Evolutionary conservation across 2,329 filamentous ascomycete species (phyloP), one percentile per base, ranked within the genome.

Genomic region (Bipolaris victoriae): DNA sequence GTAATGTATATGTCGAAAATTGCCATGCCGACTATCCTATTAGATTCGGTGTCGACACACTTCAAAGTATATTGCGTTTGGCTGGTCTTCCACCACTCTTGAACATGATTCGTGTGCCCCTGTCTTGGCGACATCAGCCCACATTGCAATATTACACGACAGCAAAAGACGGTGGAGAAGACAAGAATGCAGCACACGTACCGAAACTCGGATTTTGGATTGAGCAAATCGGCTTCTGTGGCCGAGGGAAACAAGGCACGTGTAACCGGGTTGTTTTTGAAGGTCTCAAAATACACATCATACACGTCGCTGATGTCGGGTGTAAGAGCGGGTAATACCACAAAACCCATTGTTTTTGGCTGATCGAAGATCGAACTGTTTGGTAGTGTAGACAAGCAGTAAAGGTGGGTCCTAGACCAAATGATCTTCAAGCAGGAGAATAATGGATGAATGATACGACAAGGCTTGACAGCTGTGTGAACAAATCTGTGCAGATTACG

Each of bases 251-350:
- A 81, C 13, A 82, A 68, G 15, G 81, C 74, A 18, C 77, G 70
- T 45, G 80, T 72, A 61, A 82, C 79, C 33, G 78, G 57, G 7
- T 71, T 70, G 52, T 76, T 74, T 66, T 79, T 70, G 70, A 82
- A 83, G 39, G 80, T 78, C 18, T 71, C 66, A 58, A 82, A 82
- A 70, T 82, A 82, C 48, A 77, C 71, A 55, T 82, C 76, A 70
- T 82, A 83, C 33, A 82, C 74, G 33, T 70, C 70, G 29, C 74
- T 72, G 65, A 82, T 81, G 62, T 82, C 81, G 5, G 78, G 76
- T 53, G 81, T 77, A 33, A 82, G 68, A 13, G 80, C 79, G 20
- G 81, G 81, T 20, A 79, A 67, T n/a, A 82, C 74, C 24, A 76
- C 72, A 54, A 78, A 78, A 15, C 63, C 65, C 66, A 71, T 71